These are phyloP conservation scores for Leccinum subatratum DNA, from an alignment of 1,284 basidiomycete genomes.

Conservation along the genomic window DNA sequence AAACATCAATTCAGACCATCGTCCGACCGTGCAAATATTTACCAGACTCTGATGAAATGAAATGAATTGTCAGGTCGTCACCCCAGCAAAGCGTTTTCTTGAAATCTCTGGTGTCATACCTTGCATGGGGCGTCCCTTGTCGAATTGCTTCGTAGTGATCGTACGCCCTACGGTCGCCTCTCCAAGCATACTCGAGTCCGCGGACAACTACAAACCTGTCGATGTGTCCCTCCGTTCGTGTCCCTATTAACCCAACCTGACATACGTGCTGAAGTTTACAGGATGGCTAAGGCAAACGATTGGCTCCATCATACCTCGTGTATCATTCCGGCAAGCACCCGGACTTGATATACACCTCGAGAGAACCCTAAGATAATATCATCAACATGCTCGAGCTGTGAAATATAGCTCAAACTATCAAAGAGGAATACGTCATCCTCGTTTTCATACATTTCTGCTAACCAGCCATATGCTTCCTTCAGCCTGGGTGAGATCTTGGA, in stretches of 20 bases:
- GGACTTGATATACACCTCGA: too few species aligned
- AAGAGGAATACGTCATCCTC: too few species aligned
- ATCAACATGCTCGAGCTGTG: too few species aligned
- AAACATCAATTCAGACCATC: neutral
- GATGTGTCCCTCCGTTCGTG: slow-evolving; percentile 14
- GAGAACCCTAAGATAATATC: too few species aligned
- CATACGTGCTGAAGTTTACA: neutral
- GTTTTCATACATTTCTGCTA: too few species aligned
- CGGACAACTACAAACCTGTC: slow-evolving; percentile 4
- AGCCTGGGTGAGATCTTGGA: too few species aligned
- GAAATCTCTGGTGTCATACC: neutral
- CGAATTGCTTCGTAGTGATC: slow-evolving; percentile 27
- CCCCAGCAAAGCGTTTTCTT: neutral
- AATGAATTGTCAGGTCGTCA: slow-evolving; percentile 27
- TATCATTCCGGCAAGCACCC: too few species aligned
- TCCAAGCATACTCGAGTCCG: neutral
- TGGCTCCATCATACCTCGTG: too few species aligned
- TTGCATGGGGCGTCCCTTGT: neutral
- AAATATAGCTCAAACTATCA: too few species aligned
- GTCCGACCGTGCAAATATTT: neutral
- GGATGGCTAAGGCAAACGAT: neutral
- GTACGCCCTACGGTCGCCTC: slow-evolving; percentile 29
- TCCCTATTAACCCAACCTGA: slow-evolving; percentile 15
- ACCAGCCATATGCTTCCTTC: too few species aligned
- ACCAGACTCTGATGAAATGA: slow-evolving; percentile 33